Percentiles rank a stretch among this genome's conserved stretches.
These are phyloP conservation scores for Bruguiera parviflora DNA, from an alignment of 345 rosid genomes.

Conservation along the genomic window DNA sequence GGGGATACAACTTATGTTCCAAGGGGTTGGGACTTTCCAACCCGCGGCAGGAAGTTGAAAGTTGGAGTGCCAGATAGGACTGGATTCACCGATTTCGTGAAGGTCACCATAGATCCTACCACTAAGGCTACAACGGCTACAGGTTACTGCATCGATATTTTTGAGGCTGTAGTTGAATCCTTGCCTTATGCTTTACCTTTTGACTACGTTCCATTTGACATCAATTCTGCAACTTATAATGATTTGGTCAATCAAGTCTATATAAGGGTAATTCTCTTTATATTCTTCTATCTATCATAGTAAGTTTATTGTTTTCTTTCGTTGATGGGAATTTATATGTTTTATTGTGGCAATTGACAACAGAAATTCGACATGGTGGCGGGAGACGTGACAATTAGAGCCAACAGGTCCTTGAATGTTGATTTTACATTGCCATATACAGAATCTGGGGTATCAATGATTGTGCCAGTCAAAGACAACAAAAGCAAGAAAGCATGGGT, in stretches of 20 bases:
- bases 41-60: slow-evolving; percentile 23
- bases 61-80: slow-evolving; percentile 34
- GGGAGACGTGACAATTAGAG: no score
- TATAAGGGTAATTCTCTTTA: slow-evolving; percentile 5
- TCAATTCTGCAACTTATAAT: slow-evolving; percentile 18
- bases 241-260: slow-evolving; percentile 22
- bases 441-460: no score
- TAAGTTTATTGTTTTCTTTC: background rate
- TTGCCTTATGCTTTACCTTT: slow-evolving; percentile 17
- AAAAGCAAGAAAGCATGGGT: no score
- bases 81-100: slow-evolving; percentile 36
- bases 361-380: no score
- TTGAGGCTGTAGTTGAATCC: slow-evolving; percentile 25
- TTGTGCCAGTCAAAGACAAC: no score
- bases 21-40: no score
- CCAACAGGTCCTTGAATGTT: no score
- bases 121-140: background rate
- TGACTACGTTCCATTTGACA: slow-evolving; percentile 21
- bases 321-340: no score
- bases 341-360: no score
- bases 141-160: slow-evolving; percentile 40
- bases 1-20: no score
- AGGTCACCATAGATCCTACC: background rate
- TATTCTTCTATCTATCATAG: background rate
- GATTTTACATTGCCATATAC: no score